Evolutionary conservation across 2,329 filamentous ascomycete species (phyloP), one percentile per base, ranked within the genome.

Genomic region (Ustulina deusta): DNA sequence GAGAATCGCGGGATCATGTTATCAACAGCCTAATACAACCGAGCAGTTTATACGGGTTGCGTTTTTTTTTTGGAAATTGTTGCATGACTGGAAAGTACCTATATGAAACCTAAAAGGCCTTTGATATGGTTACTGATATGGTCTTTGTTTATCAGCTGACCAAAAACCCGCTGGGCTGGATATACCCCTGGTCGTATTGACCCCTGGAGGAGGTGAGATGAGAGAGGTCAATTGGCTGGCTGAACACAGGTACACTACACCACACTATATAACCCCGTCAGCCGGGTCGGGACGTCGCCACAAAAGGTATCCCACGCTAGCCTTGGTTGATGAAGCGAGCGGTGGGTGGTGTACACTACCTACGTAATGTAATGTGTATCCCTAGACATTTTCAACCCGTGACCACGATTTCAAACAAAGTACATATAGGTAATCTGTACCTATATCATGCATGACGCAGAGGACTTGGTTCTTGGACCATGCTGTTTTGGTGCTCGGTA

Each of bases 111-210:
- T 51, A 48, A 55, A 42, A 29, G 63, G 38, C 38, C 17, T 46
- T 49, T 44, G 48, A 55, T 49, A 60, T 57, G 61, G 49, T 42
- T 20, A 38, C 42, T 44, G 48, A 55, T 49, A 60, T 57, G 61
- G 49, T 42, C 44, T 54, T 65, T 68, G 51, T 51, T 58, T 61
- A 61, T 65, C 65, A 68, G 65, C 65, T 68, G 65, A 68, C 61
- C 17, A 4, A 13, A 51, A 57, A 65, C 57, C 65, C 61, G 57
- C 65, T 52, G 61, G 62, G 65, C 65, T 68, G 65, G 65, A 61
- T 66, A 61, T 51, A 61, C 56, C 57, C 65, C 56, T 42, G 20
- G 54, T 42, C 17, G 13, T 42, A 36, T 29, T 56, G 54, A 56
- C 44, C 54, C 54, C 54, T 56, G 36, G 15, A 25, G 54, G 36